Base-by-base conservation (phyloP, 176 grass and related monocot genomes). In the Eragrostis nindensis region DNA sequence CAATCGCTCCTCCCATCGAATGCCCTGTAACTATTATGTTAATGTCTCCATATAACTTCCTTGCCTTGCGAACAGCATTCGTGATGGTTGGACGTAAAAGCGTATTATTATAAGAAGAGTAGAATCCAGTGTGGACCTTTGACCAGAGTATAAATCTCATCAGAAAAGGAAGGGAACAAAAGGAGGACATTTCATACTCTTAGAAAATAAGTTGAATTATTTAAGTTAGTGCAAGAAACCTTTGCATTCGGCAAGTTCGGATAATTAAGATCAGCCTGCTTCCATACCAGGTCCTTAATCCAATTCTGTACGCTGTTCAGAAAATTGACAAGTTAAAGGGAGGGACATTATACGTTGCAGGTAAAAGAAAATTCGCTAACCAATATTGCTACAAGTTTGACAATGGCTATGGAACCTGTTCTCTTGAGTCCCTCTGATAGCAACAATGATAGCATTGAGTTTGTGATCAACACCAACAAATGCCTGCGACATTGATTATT, bases 391-490 rank as follows among this genome's bases (percentile, higher is more conserved):
- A 61, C 18, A 85, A 78, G 55, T 42, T 47, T 78, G 55, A 39
- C 11, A 73, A 49, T 73, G 39, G 49, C 11, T 14, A 45, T 18
- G 79, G 66, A 84, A 95, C 95, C 95, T 98, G 75, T 98, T 92
- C 71, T 93, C 92, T 91, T 98, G 95, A 84, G 95, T 98, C 79
- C 95, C 95, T 79, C 92, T 98, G 63, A 98, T 94, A 30, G 90
- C 84, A 80, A 98, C 78, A 61, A 98, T 82, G 43, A 86, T 87
- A 41, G 92, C 78, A 86, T 89, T 91, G 62, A 92, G 75, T 76
- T 95, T 87, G 76, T 90, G 79, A 89, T 69, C 92, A 64, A 89
- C 38, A 13, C 82, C 87, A 0, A 84, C 44, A 10, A 88, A 75
- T 70, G 86, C 86, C 86, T 88, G 70, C 39, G 4, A 75, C 7